Conservation (phyloP, 2,329 filamentous ascomycete species). For the Fusarium nanum region DNA sequence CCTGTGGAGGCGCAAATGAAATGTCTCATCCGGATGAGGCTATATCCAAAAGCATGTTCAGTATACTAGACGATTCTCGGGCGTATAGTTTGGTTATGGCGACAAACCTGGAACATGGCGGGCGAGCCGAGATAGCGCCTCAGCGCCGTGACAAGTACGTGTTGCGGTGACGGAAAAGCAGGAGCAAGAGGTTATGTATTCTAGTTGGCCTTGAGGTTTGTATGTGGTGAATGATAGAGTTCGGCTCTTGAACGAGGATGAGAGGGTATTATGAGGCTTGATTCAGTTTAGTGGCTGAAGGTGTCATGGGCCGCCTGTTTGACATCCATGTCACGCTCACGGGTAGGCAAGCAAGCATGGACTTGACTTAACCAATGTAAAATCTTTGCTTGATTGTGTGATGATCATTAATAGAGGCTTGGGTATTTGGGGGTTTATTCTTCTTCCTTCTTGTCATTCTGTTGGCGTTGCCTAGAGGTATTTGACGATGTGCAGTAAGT, state of each 20-base stretch:
- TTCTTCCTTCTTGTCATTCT: not conserved
- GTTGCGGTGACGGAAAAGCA: too few species aligned
- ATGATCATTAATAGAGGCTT: not conserved
- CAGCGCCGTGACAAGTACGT: not conserved
- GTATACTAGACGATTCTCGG: not conserved
- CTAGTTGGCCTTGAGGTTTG: not conserved
- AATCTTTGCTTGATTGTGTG: not conserved
- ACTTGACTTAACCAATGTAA: not conserved
- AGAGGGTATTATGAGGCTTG: constrained; percentile 17
- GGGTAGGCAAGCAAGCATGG: constrained; percentile 10
- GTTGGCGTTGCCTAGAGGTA: too few species aligned
- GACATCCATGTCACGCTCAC: constrained; percentile 9
- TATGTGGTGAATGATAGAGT: not conserved
- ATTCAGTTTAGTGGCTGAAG: constrained; percentile 29
- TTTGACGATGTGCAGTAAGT: not conserved
- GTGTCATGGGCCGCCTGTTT: constrained; percentile 18
- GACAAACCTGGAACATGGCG: constrained; percentile 47
- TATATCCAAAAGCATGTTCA: constrained; percentile 46
- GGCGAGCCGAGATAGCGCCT: not conserved
- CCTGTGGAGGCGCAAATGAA: constrained; percentile 84
- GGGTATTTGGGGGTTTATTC: too few species aligned
- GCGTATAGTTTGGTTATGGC: not conserved
- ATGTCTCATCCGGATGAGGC: constrained; percentile 77
- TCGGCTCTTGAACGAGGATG: constrained; percentile 8
- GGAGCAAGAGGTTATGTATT: not conserved